Percentiles rank a stretch among this genome's conserved stretches.
Conservation (phyloP, 805 yeast genomes). For the Metschnikowia similis region DNA sequence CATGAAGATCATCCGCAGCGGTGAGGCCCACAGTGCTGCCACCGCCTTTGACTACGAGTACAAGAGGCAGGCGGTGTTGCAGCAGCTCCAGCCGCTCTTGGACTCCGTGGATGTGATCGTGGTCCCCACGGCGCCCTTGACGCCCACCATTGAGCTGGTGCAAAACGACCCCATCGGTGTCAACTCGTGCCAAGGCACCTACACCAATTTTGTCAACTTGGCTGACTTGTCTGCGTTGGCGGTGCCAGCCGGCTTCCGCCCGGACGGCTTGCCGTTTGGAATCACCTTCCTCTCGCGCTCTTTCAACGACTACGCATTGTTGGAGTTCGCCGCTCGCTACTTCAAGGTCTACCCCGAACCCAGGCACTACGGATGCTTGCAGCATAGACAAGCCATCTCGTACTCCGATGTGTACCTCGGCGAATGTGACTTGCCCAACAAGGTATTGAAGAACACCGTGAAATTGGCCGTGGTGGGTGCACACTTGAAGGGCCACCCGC, state of each 20-base stretch:
- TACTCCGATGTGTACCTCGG: constrained; percentile 44
- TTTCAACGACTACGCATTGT: constrained; percentile 83
- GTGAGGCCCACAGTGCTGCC: constrained; percentile 74
- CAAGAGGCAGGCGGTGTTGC: constrained; percentile 74
- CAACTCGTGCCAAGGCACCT: constrained; percentile 94
- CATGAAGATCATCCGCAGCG: constrained; percentile 66
- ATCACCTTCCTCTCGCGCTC: constrained; percentile 77
- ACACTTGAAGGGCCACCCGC: constrained; percentile 80
- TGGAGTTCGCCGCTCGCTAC: constrained; percentile 76
- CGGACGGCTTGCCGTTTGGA: constrained; percentile 88
- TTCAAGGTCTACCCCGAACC: constrained; percentile 47
- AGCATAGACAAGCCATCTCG: constrained; percentile 31
- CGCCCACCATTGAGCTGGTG: constrained; percentile 75
- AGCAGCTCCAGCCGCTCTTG: constrained; percentile 54
- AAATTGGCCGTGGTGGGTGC: constrained; percentile 95
- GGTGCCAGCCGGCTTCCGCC: constrained; percentile 79
- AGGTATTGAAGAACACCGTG: constrained; percentile 27
- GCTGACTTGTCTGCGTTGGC: constrained; percentile 92
- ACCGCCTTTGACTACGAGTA: constrained; percentile 84
- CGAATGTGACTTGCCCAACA: constrained; percentile 14
- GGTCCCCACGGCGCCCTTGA: constrained; percentile 93
- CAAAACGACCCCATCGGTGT: constrained; percentile 72
- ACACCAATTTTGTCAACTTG: constrained; percentile 93
- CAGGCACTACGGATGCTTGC: constrained; percentile 55
- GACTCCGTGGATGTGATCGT: constrained; percentile 66